phyloP scores from a whole-genome alignment of 2,329 filamentous ascomycete genomes.

The Colletotrichum tofieldiae region DNA sequence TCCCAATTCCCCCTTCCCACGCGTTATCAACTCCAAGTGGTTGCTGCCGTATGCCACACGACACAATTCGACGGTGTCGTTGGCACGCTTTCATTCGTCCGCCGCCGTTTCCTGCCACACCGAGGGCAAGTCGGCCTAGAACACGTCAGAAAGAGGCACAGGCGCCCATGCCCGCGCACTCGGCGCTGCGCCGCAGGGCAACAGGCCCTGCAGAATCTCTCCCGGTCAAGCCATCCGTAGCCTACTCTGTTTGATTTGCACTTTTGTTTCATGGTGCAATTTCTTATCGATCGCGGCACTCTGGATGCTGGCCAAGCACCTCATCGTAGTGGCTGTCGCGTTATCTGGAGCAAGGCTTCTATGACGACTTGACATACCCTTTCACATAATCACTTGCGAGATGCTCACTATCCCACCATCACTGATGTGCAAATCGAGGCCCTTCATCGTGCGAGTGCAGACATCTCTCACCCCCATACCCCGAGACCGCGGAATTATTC shows the following conservation, averaged over 20 bases:
- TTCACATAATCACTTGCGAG: not conserved
- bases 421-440: not conserved
- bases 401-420: not conserved
- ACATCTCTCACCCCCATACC: constrained; percentile 3
- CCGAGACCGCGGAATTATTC: not conserved
- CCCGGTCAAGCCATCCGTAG: constrained; percentile 12
- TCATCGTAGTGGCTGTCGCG: constrained; percentile 1
- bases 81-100: constrained; percentile 35
- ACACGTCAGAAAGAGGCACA: constrained; percentile 32
- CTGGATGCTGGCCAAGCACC: not conserved
- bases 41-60: constrained; percentile 5
- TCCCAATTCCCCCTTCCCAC: not conserved
- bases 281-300: constrained; percentile 7
- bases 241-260: constrained; percentile 2
- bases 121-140: constrained; percentile 14
- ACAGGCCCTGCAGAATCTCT: constrained; percentile 15
- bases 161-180: not conserved
- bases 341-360: not conserved
- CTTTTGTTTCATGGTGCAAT: not conserved
- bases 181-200: constrained; percentile 8
- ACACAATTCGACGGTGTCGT: constrained; percentile 27
- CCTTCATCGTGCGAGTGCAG: not conserved
- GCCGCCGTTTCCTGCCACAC: constrained; percentile 18
- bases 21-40: not conserved
- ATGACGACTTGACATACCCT: constrained; percentile 2